Evolutionary conservation across 2,329 filamentous ascomycete genomes (phyloP).

Genomic region (Colletotrichum melonis): DNA sequence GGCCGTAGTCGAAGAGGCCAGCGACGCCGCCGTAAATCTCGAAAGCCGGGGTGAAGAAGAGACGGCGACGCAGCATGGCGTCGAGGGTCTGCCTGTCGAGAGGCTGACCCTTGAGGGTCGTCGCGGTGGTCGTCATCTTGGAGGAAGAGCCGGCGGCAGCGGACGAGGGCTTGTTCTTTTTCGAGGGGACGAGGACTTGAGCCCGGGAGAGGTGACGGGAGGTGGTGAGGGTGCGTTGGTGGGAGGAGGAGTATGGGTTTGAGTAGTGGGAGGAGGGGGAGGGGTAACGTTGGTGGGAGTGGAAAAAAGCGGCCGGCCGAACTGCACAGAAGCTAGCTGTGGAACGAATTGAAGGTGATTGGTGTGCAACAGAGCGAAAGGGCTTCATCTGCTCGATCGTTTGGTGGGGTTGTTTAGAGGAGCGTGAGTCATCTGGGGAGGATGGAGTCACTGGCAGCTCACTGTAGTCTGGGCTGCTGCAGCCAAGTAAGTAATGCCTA

Average conservation of each 20-base stretch:
- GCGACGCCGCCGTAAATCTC: constrained; percentile 93
- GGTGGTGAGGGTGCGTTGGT: constrained; percentile 29
- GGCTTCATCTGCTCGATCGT: constrained; percentile 35
- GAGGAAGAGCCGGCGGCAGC: neutral
- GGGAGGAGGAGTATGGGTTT: constrained; percentile 5
- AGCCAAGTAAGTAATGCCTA: neutral
- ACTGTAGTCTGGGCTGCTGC: neutral
- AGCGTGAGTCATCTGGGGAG: constrained; percentile 35
- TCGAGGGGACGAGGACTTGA: constrained; percentile 29
- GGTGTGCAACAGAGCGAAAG: constrained; percentile 32
- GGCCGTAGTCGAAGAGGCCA: constrained; percentile 94
- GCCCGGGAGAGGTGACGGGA: constrained; percentile 30
- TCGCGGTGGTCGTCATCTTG: constrained; percentile 65
- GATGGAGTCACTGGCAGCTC: neutral
- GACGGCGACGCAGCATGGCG: constrained; percentile 84
- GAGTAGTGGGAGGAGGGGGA: constrained; percentile 23
- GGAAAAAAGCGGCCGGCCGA: constrained; percentile 36
- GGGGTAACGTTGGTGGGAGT: constrained; percentile 33
- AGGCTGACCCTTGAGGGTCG: constrained; percentile 89
- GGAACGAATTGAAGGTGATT: constrained; percentile 37
- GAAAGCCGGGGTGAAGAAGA: constrained; percentile 96
- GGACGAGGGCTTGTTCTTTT: constrained; percentile 14
- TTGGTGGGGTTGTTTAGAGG: constrained; percentile 30
- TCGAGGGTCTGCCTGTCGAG: constrained; percentile 87
- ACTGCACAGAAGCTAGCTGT: constrained; percentile 37